These are phyloP conservation scores for Xylaria sp. DNA, from an alignment of 2,329 filamentous ascomycete genomes.

Conservation along the genomic window DNA sequence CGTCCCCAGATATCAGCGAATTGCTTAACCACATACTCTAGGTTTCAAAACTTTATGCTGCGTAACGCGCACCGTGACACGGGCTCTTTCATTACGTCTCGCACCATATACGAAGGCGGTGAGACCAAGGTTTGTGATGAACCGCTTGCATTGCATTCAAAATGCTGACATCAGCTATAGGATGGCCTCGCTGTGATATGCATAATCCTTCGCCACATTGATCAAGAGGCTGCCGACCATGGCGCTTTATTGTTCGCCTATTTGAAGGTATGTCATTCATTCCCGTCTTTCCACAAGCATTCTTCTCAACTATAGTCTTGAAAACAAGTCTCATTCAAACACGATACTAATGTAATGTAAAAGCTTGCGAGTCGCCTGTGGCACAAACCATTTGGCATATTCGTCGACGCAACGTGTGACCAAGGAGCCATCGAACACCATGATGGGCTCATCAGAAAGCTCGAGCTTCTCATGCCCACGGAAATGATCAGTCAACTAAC, in stretches of 20 bases:
- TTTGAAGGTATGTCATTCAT: slow-evolving; percentile 64
- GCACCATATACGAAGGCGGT: slow-evolving; percentile 76
- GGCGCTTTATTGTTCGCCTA: slow-evolving; percentile 75
- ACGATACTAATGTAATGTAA: slow-evolving; percentile 34
- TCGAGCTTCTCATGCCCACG: slow-evolving; percentile 70
- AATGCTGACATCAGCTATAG: slow-evolving; percentile 48
- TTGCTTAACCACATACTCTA: slow-evolving; percentile 71
- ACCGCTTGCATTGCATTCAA: background rate
- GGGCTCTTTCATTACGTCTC: slow-evolving; percentile 71
- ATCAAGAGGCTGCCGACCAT: slow-evolving; percentile 72
- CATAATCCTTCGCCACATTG: slow-evolving; percentile 74
- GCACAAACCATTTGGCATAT: slow-evolving; percentile 74
- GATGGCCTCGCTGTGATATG: slow-evolving; percentile 76
- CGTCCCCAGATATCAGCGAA: slow-evolving; percentile 73
- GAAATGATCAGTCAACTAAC: slow-evolving; percentile 70
- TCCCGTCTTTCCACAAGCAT: background rate
- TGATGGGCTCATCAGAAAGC: slow-evolving; percentile 72
- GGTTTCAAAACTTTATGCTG: slow-evolving; percentile 79
- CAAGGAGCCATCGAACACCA: slow-evolving; percentile 73
- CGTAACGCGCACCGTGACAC: slow-evolving; percentile 73
- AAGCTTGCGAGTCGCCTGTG: slow-evolving; percentile 76
- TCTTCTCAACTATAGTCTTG: background rate
- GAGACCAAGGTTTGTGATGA: slow-evolving; percentile 68
- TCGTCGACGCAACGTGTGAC: slow-evolving; percentile 77
- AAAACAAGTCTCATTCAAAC: background rate